Conservation (phyloP, 306 rosid genomes). For the Quercus aquifolioides region DNA sequence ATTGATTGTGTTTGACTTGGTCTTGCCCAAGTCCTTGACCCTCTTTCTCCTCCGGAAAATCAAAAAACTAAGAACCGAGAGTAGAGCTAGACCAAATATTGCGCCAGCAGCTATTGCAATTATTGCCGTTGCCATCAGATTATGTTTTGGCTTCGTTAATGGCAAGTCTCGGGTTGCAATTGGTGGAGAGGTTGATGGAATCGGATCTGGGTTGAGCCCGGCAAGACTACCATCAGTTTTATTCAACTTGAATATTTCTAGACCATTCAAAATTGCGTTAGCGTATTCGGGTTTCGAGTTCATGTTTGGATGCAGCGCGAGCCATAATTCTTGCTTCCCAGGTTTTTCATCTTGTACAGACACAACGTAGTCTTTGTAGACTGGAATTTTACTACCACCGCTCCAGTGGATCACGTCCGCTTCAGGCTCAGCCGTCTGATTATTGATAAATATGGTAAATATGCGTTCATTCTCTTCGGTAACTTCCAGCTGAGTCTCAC, state of each 20-base stretch:
- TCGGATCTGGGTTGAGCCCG: conserved; percentile 12
- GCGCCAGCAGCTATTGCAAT: conserved; percentile 4
- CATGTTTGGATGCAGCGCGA: conserved; percentile 14
- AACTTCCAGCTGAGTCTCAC: neutral
- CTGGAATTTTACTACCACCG: neutral
- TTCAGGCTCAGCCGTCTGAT: neutral
- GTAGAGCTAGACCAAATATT: neutral
- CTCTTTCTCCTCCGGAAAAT: neutral
- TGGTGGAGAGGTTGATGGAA: neutral
- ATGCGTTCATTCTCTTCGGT: neutral
- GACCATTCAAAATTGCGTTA: conserved; percentile 19
- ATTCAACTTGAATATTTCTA: conserved; percentile 28
- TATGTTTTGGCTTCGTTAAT: too few relatives aligned
- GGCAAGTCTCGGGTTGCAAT: neutral
- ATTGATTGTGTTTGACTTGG: too few relatives aligned
- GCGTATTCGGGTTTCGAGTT: neutral
- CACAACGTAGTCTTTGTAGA: neutral
- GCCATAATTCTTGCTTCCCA: neutral
- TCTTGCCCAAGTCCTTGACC: neutral
- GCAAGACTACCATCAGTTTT: conserved; percentile 7
- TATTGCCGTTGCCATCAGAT: neutral
- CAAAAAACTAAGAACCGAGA: neutral
- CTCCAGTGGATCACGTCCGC: neutral
- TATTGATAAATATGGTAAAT: neutral
- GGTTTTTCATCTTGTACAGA: neutral